phyloP scores from a whole-genome alignment of 2,329 filamentous ascomycete species.

The Calonectria pseudoturangicola region DNA sequence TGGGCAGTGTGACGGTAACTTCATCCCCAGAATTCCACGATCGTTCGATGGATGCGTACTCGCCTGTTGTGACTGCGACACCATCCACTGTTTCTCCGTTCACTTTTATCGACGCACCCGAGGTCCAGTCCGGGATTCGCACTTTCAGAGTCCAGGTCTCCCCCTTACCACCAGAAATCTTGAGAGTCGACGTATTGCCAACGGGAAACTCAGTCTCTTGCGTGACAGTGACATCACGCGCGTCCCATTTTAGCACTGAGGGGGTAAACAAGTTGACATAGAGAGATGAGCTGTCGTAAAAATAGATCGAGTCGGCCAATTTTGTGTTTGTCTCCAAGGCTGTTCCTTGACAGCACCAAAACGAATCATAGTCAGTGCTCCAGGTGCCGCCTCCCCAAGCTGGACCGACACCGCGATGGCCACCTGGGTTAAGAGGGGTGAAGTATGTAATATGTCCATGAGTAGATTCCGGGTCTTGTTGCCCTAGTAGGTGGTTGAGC shows the following conservation, averaged over 20 bases:
- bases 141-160: constrained; percentile 61
- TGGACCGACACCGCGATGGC: constrained; percentile 68
- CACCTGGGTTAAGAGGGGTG: constrained; percentile 69
- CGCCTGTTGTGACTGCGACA: constrained; percentile 55
- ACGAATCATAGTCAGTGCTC: constrained; percentile 71
- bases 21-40: constrained; percentile 66
- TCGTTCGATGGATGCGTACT: constrained; percentile 64
- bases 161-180: constrained; percentile 57
- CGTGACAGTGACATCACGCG: constrained; percentile 61
- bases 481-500: constrained; percentile 70
- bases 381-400: constrained; percentile 73
- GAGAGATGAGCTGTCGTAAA: constrained; percentile 62
- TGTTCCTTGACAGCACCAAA: constrained; percentile 74
- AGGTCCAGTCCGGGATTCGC: constrained; percentile 69
- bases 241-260: constrained; percentile 66
- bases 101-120: constrained; percentile 61
- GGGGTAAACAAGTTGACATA: constrained; percentile 71
- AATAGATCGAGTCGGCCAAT: constrained; percentile 72
- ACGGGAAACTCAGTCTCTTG: constrained; percentile 67
- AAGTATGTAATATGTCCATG: constrained; percentile 74
- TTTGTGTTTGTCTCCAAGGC: constrained; percentile 73
- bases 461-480: constrained; percentile 64
- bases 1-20: constrained; percentile 66
- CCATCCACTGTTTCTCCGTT: constrained; percentile 62
- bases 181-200: constrained; percentile 62